Percentiles rank a stretch among this genome's conserved stretches.
These are phyloP conservation scores for Solanum paucissectum DNA, from an alignment of 257 asterid species.

Conservation along the genomic window DNA sequence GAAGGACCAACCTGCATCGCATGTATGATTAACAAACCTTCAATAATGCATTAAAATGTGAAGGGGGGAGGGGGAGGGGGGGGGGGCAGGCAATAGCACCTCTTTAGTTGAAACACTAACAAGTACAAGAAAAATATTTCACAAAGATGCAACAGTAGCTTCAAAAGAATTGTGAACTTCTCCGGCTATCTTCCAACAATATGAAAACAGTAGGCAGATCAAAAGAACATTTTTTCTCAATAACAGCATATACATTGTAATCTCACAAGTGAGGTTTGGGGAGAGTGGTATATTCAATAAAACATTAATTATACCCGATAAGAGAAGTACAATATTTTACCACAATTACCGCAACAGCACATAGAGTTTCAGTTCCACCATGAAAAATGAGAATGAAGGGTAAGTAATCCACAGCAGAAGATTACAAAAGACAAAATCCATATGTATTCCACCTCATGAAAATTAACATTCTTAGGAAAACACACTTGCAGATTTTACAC, in stretches of 20 bases:
- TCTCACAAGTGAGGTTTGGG: background rate
- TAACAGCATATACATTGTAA: background rate
- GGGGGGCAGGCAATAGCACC: background rate
- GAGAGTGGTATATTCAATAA: background rate
- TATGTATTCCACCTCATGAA: background rate
- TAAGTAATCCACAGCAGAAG: background rate
- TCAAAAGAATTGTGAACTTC: background rate
- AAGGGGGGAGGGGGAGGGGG: background rate
- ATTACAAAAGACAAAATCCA: background rate
- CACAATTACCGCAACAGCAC: background rate
- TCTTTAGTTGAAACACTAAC: background rate
- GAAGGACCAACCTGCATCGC: slow-evolving; percentile 62
- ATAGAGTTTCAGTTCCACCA: background rate
- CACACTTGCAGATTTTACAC: background rate
- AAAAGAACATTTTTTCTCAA: background rate
- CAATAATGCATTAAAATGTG: background rate
- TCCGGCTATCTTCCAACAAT: background rate
- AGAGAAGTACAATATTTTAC: background rate
- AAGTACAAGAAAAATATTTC: background rate
- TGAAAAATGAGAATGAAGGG: background rate
- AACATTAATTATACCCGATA: background rate
- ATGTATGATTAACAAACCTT: background rate
- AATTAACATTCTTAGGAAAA: background rate
- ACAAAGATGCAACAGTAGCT: background rate
- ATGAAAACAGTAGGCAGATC: background rate